These are phyloP conservation scores for Cyberlindnera veronae DNA, from an alignment of 805 yeast genomes.

Conservation along the genomic window DNA sequence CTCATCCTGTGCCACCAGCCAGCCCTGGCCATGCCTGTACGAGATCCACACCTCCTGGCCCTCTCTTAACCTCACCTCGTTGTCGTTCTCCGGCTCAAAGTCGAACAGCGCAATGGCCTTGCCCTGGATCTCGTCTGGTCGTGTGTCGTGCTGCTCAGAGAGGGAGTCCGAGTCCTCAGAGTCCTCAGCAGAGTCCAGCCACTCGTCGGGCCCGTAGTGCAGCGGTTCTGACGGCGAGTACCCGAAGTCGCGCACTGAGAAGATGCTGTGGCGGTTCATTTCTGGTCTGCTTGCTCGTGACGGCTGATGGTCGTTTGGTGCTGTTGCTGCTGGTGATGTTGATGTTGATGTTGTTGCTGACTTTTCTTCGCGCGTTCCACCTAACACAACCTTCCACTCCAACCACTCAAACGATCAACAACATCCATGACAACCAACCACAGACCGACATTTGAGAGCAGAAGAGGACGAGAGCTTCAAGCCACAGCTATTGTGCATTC, in stretches of 20 bases:
- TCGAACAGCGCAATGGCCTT: conserved; percentile 85
- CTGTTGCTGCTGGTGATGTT: neutral
- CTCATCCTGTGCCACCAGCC: conserved; percentile 86
- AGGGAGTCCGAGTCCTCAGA: conserved; percentile 3
- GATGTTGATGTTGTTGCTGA: neutral
- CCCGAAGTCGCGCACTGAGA: conserved; percentile 78
- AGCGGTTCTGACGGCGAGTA: conserved; percentile 67
- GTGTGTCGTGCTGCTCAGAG: conserved; percentile 5
- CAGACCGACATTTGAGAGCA: conserved; percentile 66
- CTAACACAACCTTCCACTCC: neutral
- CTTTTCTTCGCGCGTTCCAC: neutral
- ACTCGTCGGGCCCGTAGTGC: conserved; percentile 43
- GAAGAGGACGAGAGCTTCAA: conserved; percentile 44
- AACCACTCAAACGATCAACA: neutral
- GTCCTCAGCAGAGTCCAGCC: no score
- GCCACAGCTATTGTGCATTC: conserved; percentile 49
- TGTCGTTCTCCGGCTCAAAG: conserved; percentile 90
- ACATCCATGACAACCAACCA: conserved; percentile 63
- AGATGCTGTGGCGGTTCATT: conserved; percentile 18
- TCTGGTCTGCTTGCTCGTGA: neutral
- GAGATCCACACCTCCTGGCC: conserved; percentile 85
- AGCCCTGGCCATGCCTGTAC: conserved; percentile 95
- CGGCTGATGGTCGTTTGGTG: neutral
- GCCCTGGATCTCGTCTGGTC: conserved; percentile 41
- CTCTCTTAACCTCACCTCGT: conserved; percentile 73